Percentiles rank a stretch among this genome's conserved stretches.
Conservation (phyloP, 345 rosid species). For the Brassica juncea region DNA sequence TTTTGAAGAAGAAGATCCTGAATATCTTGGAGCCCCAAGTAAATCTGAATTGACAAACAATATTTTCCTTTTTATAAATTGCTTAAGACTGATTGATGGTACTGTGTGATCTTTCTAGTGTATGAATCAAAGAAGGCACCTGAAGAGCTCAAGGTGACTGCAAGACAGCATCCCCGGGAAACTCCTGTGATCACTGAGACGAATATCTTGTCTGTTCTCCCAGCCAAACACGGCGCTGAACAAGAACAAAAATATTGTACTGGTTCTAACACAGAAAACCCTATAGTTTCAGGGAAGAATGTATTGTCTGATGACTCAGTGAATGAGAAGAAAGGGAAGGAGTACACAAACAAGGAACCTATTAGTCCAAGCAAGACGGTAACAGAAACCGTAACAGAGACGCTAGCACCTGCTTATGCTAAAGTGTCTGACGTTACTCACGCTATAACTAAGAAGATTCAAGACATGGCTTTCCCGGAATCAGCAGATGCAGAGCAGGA, state of each 20-base stretch:
- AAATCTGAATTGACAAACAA: conserved; percentile 12
- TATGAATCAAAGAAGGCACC: conserved; percentile 76
- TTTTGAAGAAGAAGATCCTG: conserved; percentile 56
- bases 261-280: conserved; percentile 8
- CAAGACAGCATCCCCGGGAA: conserved; percentile 55
- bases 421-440: conserved; percentile 49
- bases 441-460: conserved; percentile 52
- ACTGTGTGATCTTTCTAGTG: conserved; percentile 47
- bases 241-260: conserved; percentile 26
- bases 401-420: conserved; percentile 54
- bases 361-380: conserved; percentile 45
- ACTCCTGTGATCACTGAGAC: conserved; percentile 48
- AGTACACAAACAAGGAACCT: conserved; percentile 15
- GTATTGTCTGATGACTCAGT: conserved; percentile 27
- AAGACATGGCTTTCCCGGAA: conserved; percentile 46
- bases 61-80: background rate
- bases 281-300: conserved; percentile 34
- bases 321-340: conserved; percentile 23
- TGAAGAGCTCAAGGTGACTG: conserved; percentile 47
- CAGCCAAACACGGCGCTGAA: conserved; percentile 16
- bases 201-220: conserved; percentile 48
- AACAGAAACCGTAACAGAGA: conserved; percentile 47
- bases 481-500: conserved; percentile 24
- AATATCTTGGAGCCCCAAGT: conserved; percentile 81
- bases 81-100: conserved; percentile 2